Evolutionary conservation across 2,329 filamentous ascomycete species (phyloP).

Genomic region (Apiospora arundinis): DNA sequence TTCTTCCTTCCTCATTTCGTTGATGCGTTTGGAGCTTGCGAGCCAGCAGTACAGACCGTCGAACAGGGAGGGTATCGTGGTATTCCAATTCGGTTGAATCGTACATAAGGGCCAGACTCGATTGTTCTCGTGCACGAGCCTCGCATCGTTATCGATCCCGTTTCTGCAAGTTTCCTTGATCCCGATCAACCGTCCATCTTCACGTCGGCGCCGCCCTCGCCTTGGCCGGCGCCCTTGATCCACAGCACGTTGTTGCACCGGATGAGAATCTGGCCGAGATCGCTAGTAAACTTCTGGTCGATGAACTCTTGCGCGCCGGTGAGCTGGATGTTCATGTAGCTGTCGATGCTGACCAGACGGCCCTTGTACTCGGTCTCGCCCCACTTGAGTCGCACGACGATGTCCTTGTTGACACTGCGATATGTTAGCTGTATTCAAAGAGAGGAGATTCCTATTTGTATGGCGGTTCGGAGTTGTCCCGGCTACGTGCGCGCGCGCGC

Average conservation of each 20-base stretch:
- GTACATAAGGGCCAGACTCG: neutral
- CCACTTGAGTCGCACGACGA: slow-evolving; percentile 96
- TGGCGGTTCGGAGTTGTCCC: neutral
- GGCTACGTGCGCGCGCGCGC: neutral
- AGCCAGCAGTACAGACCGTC: neutral
- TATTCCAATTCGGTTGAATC: neutral
- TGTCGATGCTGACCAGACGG: slow-evolving; percentile 88
- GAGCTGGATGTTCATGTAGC: slow-evolving; percentile 99
- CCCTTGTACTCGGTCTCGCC: slow-evolving; percentile 97
- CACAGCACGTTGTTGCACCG: slow-evolving; percentile 99
- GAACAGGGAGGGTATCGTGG: neutral
- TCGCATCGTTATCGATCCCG: neutral
- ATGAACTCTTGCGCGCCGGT: slow-evolving; percentile 91
- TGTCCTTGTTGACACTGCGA: slow-evolving; percentile 81
- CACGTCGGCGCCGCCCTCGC: slow-evolving; percentile 58
- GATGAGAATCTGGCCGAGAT: slow-evolving; percentile 90
- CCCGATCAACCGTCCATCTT: slow-evolving; percentile 60
- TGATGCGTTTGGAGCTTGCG: neutral
- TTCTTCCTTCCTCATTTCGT: neutral
- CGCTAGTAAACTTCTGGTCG: slow-evolving; percentile 82
- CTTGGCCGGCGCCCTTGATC: slow-evolving; percentile 69
- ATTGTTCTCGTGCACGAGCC: neutral
- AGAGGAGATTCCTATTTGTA: too few relatives aligned
- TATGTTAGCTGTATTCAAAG: neutral
- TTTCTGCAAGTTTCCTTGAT: neutral